A percentile compares a stretch with the other conserved stretches of the same genome.
Conservation (phyloP, 2,329 filamentous ascomycete species). For the Nigrospora oryzae region DNA sequence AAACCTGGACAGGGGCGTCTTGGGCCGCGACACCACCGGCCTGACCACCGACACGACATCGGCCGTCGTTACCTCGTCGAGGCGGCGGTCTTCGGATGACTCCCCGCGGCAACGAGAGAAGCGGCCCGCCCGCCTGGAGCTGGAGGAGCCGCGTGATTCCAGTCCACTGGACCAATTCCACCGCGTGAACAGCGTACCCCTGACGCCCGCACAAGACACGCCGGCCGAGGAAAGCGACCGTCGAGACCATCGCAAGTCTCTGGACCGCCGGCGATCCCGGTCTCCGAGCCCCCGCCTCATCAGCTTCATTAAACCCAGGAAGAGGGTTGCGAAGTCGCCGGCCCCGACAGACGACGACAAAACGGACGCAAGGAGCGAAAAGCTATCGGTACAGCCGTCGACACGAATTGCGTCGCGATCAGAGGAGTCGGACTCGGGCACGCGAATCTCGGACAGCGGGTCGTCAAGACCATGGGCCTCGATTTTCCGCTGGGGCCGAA, state of each 20-base stretch:
- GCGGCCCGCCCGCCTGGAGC: slow-evolving; percentile 9
- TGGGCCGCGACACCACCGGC: slow-evolving; percentile 49
- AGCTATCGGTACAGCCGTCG: slow-evolving; percentile 22
- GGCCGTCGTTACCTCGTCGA: slow-evolving; percentile 47
- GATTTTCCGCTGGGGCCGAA: slow-evolving; percentile 59
- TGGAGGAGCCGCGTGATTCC: slow-evolving; percentile 11
- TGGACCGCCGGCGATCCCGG: slow-evolving; percentile 6
- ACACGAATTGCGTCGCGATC: slow-evolving; percentile 19
- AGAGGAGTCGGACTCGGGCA: slow-evolving; percentile 40
- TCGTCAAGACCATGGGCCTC: slow-evolving; percentile 53
- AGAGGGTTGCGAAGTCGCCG: slow-evolving; percentile 42
- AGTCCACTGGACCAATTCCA: slow-evolving; percentile 36
- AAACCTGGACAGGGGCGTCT: slow-evolving; percentile 51
- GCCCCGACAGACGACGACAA: slow-evolving; percentile 30
- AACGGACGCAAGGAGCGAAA: slow-evolving; percentile 8
- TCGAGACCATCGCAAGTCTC: neutral
- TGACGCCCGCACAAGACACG: slow-evolving; percentile 11
- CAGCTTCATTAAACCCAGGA: slow-evolving; percentile 33
- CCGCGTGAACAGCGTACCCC: slow-evolving; percentile 39
- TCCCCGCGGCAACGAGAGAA: slow-evolving; percentile 23
- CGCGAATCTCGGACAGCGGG: slow-evolving; percentile 48
- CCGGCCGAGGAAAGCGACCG: neutral
- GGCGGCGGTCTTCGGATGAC: slow-evolving; percentile 34
- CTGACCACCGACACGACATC: slow-evolving; percentile 50
- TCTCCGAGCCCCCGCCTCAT: slow-evolving; percentile 25